These are phyloP conservation scores for Salvia hispanica DNA, from an alignment of 257 asterid genomes.

Conservation along the genomic window DNA sequence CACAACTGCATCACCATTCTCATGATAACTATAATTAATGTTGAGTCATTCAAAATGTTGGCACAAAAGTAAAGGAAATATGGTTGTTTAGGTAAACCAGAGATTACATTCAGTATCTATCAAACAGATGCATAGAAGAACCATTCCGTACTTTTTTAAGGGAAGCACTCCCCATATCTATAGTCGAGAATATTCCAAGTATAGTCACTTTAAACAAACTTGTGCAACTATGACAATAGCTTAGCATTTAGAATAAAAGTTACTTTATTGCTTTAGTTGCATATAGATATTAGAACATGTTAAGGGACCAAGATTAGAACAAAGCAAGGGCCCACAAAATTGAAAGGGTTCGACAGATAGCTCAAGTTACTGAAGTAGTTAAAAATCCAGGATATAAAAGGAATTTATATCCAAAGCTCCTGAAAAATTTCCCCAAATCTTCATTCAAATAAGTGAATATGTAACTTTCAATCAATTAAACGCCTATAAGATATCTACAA, in stretches of 20 bases:
- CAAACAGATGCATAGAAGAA: not conserved
- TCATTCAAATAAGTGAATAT: slow-evolving; percentile 11
- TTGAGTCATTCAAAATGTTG: slow-evolving; percentile 21
- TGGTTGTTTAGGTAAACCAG: slow-evolving; percentile 3
- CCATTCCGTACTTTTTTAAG: too few species aligned
- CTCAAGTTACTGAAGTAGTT: slow-evolving; percentile 4
- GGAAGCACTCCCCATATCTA: not conserved
- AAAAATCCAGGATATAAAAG: not conserved
- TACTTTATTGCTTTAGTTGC: not conserved
- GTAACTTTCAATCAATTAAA: slow-evolving; percentile 8
- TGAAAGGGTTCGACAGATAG: slow-evolving; percentile 18
- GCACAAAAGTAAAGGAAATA: not conserved
- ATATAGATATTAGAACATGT: not conserved
- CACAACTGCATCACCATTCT: slow-evolving; percentile 13
- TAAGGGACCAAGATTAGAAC: not conserved
- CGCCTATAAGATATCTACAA: not conserved
- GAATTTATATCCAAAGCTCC: slow-evolving; percentile 2
- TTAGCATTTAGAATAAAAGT: slow-evolving; percentile 5
- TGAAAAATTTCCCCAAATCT: slow-evolving; percentile 17
- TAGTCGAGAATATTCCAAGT: slow-evolving; percentile 12
- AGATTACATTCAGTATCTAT: not conserved
- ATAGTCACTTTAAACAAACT: slow-evolving; percentile 17
- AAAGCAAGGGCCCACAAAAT: slow-evolving; percentile 25
- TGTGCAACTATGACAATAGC: slow-evolving; percentile 5
- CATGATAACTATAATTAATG: slow-evolving; percentile 4